These are phyloP conservation scores for Phytophthora colocasiae DNA, from an alignment of 352 stramenopile genomes.

Conservation along the genomic window DNA sequence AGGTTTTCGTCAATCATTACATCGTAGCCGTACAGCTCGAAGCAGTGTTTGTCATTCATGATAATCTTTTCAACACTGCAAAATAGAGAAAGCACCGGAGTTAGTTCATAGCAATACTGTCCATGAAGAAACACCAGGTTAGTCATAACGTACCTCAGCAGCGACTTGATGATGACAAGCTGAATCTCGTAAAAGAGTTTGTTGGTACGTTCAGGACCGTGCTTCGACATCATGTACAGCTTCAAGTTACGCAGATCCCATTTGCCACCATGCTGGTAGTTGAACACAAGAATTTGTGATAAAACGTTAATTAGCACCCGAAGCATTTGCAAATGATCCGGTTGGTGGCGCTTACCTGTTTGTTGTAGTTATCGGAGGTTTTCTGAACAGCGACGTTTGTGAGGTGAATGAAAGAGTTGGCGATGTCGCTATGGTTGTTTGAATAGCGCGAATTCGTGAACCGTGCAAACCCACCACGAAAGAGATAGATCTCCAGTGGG, in stretches of 20 bases:
- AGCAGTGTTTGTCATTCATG: slow-evolving; percentile 96
- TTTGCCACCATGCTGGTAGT: slow-evolving; percentile 85
- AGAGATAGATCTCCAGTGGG: slow-evolving; percentile 93
- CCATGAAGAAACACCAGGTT: not conserved
- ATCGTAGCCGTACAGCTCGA: slow-evolving; percentile 95
- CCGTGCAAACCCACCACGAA: slow-evolving; percentile 90
- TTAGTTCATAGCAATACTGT: not conserved
- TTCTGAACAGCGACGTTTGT: slow-evolving; percentile 97
- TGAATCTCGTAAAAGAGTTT: slow-evolving; percentile 93
- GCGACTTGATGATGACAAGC: slow-evolving; percentile 87
- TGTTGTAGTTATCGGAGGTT: slow-evolving; percentile 94
- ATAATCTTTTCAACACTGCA: slow-evolving; percentile 92
- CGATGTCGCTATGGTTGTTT: slow-evolving; percentile 89
- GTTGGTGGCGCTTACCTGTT: slow-evolving; percentile 40
- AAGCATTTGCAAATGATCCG: not conserved
- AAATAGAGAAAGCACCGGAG: not conserved
- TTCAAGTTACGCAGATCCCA: slow-evolving; percentile 93
- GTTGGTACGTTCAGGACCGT: slow-evolving; percentile 81
- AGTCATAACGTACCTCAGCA: slow-evolving; percentile 53
- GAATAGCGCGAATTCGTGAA: slow-evolving; percentile 94
- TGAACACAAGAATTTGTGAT: not conserved
- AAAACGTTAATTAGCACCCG: not conserved
- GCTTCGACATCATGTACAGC: slow-evolving; percentile 91
- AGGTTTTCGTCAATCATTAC: slow-evolving; percentile 93
- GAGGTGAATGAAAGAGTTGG: slow-evolving; percentile 94